Percentiles rank a stretch among this genome's conserved stretches.
These are phyloP conservation scores for Kwoniella europaea DNA, from an alignment of 768 basidiomycete genomes.

Conservation along the genomic window DNA sequence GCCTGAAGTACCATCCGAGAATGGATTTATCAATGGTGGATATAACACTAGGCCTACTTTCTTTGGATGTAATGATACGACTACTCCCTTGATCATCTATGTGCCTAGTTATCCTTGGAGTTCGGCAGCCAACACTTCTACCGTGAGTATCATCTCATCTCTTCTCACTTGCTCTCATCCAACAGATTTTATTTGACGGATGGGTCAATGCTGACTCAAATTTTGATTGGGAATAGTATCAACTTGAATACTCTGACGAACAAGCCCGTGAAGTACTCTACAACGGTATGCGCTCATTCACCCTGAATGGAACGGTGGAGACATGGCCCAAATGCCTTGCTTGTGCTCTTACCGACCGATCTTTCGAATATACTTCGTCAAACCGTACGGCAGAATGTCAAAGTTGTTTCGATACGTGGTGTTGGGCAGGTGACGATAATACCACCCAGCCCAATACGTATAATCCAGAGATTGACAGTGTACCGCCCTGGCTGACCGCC, in stretches of 20 bases:
- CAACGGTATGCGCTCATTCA: conserved; percentile 63
- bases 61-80: conserved; percentile 58
- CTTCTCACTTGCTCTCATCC: neutral
- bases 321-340: conserved; percentile 71
- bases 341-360: conserved; percentile 70
- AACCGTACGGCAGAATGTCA: conserved; percentile 51
- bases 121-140: conserved; percentile 49
- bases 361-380: conserved; percentile 41
- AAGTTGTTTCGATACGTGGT: conserved; percentile 55
- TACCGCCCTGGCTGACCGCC: conserved; percentile 38
- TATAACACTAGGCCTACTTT: conserved; percentile 51
- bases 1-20: conserved; percentile 52
- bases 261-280: conserved; percentile 68
- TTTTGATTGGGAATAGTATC: conserved; percentile 56
- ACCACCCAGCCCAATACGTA: conserved; percentile 44
- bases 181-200: neutral
- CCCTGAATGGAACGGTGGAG: conserved; percentile 65
- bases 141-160: conserved; percentile 30
- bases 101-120: conserved; percentile 71
- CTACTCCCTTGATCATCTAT: conserved; percentile 73
- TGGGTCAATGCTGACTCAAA: conserved; percentile 3
- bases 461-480: conserved; percentile 45
- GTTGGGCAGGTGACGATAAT: conserved; percentile 56
- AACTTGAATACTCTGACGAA: conserved; percentile 66
- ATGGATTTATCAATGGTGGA: conserved; percentile 56